phyloP scores from a whole-genome alignment of 2,329 filamentous ascomycete species.

The Waltergamsia citrina region DNA sequence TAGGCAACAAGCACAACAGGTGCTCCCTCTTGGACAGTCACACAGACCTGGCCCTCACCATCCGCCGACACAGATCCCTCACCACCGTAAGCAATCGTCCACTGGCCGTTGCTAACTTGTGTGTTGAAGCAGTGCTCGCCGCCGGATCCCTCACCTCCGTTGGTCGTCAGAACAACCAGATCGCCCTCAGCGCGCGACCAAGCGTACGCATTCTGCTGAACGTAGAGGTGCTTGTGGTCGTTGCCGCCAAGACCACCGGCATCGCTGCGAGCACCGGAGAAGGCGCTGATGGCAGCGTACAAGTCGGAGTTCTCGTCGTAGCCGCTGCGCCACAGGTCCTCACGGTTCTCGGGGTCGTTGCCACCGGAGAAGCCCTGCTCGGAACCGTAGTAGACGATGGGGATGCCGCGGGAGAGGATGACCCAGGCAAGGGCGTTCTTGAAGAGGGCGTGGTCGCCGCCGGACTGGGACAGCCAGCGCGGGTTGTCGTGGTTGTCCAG shows the following conservation, averaged over 20 bases:
- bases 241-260: slow-evolving; percentile 31
- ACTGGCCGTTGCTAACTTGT: slow-evolving; percentile 23
- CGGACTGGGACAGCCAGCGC: slow-evolving; percentile 42
- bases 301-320: slow-evolving; percentile 36
- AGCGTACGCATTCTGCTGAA: slow-evolving; percentile 29
- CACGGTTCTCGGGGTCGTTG: slow-evolving; percentile 41
- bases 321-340: slow-evolving; percentile 46
- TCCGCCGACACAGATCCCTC: slow-evolving; percentile 24
- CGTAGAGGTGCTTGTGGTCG: slow-evolving; percentile 33
- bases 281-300: slow-evolving; percentile 29
- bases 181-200: slow-evolving; percentile 32
- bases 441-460: slow-evolving; percentile 42
- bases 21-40: slow-evolving; percentile 28
- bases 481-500: slow-evolving; percentile 51
- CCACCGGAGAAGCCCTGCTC: slow-evolving; percentile 49
- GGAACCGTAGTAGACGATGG: slow-evolving; percentile 56
- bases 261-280: slow-evolving; percentile 35
- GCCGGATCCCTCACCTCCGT: slow-evolving; percentile 26
- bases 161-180: slow-evolving; percentile 34
- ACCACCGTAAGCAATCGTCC: slow-evolving; percentile 27
- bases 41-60: slow-evolving; percentile 27
- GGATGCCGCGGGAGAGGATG: slow-evolving; percentile 52
- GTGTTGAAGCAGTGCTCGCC: slow-evolving; percentile 31
- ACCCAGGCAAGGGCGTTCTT: slow-evolving; percentile 53
- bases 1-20: slow-evolving; percentile 27